Evolutionary conservation across 2,329 filamentous ascomycete species (phyloP), one percentile per base, ranked within the genome.

Genomic region (Colletotrichum limetticola): DNA sequence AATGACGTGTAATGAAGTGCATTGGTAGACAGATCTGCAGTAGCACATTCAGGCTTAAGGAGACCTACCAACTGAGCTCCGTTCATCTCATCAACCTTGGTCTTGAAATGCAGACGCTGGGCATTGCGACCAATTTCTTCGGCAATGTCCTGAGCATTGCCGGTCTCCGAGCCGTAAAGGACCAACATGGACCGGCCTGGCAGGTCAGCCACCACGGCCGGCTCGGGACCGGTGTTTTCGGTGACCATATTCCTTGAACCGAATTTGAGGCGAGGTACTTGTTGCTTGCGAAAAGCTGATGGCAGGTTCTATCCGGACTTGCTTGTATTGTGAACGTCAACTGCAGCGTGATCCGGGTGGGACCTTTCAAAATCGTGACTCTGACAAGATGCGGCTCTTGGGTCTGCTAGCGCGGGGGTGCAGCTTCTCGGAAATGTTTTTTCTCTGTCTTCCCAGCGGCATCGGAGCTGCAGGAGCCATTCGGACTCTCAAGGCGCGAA

Each of bases 151-250:
- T 98, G 94, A 67, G 95, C 93, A 79, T 97, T 98, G 69, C 97
- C 97, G 26, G 95, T 98, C 85, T 99, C 97, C 52, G 96, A 97
- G 68, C 95, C 97, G 83, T 98, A 99, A 42, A 97, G 88, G 71
- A 99, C 88, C 76, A 97, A 89, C 62, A 89, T 82, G 71, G 83
- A 85, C 76, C 88, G 82, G 76, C 75, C 71, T 16, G 76, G 74
- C 6, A 82, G 61, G 63, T 76, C 76, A 56, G 78, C 76, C 77
- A 81, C 64, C 62, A 66, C 65, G 58, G 66, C 69, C 59, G 72
- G 53, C 66, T 69, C 64, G 64, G 76, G 74, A 32, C 74, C 75
- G 24, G 67, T 65, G 26, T 49, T 42, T 42, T 35, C 9, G 24
- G 37, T 16, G 12, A 60, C 19, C 73, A 75, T 76, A 12, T 46